Evolutionary conservation across 192 early-diverging fungal genomes (phyloP), one percentile per base, ranked within the genome.

Genomic region (Haplosporangium gracile): DNA sequence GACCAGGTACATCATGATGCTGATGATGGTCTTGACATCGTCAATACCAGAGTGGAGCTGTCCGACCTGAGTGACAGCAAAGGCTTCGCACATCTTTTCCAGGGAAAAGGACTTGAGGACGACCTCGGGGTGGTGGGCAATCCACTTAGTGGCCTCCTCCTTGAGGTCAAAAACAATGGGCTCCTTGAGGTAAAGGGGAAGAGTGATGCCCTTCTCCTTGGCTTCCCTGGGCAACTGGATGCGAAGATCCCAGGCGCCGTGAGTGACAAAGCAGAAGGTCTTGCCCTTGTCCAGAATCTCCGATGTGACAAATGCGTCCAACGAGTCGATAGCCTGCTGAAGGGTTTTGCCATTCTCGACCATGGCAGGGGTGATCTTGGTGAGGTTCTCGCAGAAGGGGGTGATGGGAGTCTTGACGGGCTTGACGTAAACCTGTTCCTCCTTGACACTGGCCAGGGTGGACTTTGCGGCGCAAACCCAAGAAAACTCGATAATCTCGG

Each of bases 171-270:
- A 96, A 81, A 95, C 93, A 55, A 92, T 80, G 26, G 88, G 88
- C 36, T 91, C 88, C n/a, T 85, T 79, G 32, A 95, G 85, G 57
- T 94, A 94, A 1, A 77, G 51, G 5, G 94, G 91, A 8, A 96
- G 74, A 2, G 85, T 81, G 26, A 96, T 90, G 34, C 82, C 77
- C 80, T 96, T 96, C 65, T 93, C 92, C 39, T 89, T 84, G 34
- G 93, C 92, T 68, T 96, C 94, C 24, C 93, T 76, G 3, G 92
- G 90, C 1, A 96, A 78, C 78, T 95, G 94, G 74, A 92, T 94
- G 20, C 95, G 93, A 29, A 96, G 81, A 57, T 94, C 92, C 91
- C 92, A 93, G 10, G 94, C 95, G 42, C 93, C 94, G 82, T 95
- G 94, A 2, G 94, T 94, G 40, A 95, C 94, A 84, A 96, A 93